Base-by-base conservation (phyloP, 768 basidiomycete species). In the Solioccasus polychromus region DNA sequence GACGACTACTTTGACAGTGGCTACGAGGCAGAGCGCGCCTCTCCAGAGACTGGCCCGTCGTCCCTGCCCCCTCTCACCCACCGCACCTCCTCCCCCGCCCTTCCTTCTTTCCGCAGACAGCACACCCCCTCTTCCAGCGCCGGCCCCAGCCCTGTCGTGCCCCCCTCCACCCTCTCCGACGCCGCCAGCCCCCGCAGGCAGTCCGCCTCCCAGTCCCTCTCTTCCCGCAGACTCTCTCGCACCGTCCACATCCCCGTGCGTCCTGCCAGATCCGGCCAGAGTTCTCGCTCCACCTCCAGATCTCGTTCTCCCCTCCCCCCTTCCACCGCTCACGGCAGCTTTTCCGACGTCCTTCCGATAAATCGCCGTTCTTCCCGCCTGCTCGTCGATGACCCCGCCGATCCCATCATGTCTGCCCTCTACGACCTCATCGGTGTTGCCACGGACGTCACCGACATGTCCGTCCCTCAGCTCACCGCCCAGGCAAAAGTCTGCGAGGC, bases 371-470 rank as follows among this genome's bases (percentile, higher is more conserved):
- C 86, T 35, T 92, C 89, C 20, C 82, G 89, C 52, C 85, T 90
- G 37, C 77, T 90, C 52, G 76, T 89, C 28, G 90, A 92, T 58
- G 85, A 89, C 60, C 90, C 90, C 28, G 70, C 88, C 45, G 90
- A 92, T 71, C 88, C 89, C 32, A 92, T 94, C 71, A 86, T 95
- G 82, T 73, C 79, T 31, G 85, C 88, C 8, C 75, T 98, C 26
- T 96, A 96, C 65, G 89, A 91, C 52, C 80, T 98, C 60, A 96
- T 96, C 55, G 78, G 80, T 22, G 84, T 98, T 36, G 92, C 95
- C 23, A 95, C 93, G 22, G 95, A 98, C 61, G 82, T 98, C 48
- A 75, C 80, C 18, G 96, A 99, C 50, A 96, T 89, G 76, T 84
- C 90, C 30, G 76, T 93, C 47, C 75, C 83, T 4, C 85, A 92